Base-by-base conservation (phyloP, 331 rosid genomes). In the Stylosanthes scabra region DNA sequence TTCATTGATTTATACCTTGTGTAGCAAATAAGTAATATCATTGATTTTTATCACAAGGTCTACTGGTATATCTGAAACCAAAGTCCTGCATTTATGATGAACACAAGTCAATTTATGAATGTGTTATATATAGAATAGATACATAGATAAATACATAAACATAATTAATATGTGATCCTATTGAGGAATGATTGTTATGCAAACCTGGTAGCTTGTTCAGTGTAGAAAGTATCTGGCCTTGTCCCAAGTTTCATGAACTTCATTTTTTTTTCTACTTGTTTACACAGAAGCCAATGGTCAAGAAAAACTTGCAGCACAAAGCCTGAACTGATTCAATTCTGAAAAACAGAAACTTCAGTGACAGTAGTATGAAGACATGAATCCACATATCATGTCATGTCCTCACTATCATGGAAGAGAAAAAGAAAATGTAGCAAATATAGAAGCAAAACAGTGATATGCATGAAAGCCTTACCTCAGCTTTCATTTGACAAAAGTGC, bases 171-270 rank as follows among this genome's bases (percentile, higher is more conserved):
- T 50, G 29, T 20, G 40, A 8, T 3, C 46, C 62, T 64, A 42
- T 55, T 31, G 74, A 41, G 65, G 41, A 34, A 47, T 40, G 60
- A 39, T 62, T 2, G 31, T 16, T 45, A 20, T 44, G 49, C 62
- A 20, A 83, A 88, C 93, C 96, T 86, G 75, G 88, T 88, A 59
- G 97, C 96, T 84, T 86, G 88, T 87, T 91, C 93, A n/a, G 91
- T 83, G 80, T 83, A 76, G 86, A 95, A 95, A 81, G 93, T 91
- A 75, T 95, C 99, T 1, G 88, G 88, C 85, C 88, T 88, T 54
- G 92, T 90, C 57, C 99, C 99, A 80, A 95, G 83, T 87, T 91
- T 95, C 99, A 95, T 91, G 76, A 88, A 95, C 97, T 95, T 95
- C 99, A 95, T 95, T 49, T 0, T 49, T 49, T 37, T 81, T 49